Evolutionary conservation across 176 grass and related monocot genomes (phyloP).

Genomic region (Ampelocalamus luodianensis): DNA sequence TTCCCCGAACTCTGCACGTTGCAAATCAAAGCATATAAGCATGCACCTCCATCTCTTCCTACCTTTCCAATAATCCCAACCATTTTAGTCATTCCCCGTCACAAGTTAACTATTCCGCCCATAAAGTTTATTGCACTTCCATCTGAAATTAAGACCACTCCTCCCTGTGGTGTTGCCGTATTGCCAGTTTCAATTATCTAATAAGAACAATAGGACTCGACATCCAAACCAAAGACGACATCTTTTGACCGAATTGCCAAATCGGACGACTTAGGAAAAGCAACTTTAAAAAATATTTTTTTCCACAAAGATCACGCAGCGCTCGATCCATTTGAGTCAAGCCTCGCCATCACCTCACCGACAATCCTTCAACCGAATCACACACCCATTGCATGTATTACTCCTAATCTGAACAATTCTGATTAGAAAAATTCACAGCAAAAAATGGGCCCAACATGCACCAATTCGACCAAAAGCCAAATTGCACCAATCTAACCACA

Average conservation of each 20-base stretch:
- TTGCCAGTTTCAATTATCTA: neutral
- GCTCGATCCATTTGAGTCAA: neutral
- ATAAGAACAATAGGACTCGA: neutral
- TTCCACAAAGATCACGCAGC: neutral
- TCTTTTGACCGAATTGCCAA: neutral
- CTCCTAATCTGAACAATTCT: neutral
- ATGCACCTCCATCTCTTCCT: neutral
- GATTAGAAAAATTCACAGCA: neutral
- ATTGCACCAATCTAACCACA: constrained; percentile 25
- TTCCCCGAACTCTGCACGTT: constrained; percentile 79
- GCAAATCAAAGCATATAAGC: neutral
- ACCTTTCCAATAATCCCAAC: neutral
- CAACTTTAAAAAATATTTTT: neutral
- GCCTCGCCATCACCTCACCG: neutral
- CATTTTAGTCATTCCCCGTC: neutral
- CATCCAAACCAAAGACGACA: neutral
- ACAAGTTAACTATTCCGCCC: neutral
- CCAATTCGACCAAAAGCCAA: neutral
- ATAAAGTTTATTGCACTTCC: neutral
- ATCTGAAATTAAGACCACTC: neutral
- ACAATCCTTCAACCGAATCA: neutral
- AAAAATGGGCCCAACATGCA: neutral
- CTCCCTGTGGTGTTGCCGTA: neutral
- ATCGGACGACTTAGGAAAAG: neutral
- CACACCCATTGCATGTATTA: neutral